phyloP scores from a whole-genome alignment of 23 red algal species.

The Gracilaria vermiculophylla region DNA sequence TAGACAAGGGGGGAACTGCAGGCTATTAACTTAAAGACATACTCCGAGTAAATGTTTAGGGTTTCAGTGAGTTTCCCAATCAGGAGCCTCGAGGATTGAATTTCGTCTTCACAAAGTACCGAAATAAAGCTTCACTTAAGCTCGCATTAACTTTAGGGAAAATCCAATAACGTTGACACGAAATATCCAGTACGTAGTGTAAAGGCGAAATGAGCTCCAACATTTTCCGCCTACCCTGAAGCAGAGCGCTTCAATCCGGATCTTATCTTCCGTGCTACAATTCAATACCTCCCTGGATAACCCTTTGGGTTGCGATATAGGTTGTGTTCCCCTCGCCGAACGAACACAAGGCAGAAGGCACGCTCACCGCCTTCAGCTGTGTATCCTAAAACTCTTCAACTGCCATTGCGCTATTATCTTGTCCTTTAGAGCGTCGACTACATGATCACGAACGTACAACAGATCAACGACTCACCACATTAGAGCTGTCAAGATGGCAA shows the following conservation, averaged over 20 bases:
- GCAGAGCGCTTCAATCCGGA: no score
- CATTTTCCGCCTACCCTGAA: no score
- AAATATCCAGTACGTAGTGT: background rate
- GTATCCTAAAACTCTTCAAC: background rate
- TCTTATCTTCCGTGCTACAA: no score
- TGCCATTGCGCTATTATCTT: no score
- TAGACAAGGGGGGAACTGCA: slow-evolving; percentile 1
- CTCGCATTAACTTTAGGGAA: background rate
- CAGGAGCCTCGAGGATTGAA: background rate
- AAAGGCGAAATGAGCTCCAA: no score
- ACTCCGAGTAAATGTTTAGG: background rate
- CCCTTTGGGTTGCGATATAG: no score
- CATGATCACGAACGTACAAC: no score
- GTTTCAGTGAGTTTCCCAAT: background rate
- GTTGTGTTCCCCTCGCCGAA: no score
- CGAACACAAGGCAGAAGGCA: no score
- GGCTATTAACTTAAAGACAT: background rate
- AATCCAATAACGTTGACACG: background rate
- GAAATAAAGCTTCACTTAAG: background rate
- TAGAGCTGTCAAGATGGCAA: background rate
- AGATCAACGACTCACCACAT: background rate
- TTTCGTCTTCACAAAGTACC: background rate
- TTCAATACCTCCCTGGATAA: no score
- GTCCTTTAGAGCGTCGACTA: background rate
- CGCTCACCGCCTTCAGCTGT: no score